Evolutionary conservation across 2,329 filamentous ascomycete genomes (phyloP).

Genomic region (Sarocladium oryzae): DNA sequence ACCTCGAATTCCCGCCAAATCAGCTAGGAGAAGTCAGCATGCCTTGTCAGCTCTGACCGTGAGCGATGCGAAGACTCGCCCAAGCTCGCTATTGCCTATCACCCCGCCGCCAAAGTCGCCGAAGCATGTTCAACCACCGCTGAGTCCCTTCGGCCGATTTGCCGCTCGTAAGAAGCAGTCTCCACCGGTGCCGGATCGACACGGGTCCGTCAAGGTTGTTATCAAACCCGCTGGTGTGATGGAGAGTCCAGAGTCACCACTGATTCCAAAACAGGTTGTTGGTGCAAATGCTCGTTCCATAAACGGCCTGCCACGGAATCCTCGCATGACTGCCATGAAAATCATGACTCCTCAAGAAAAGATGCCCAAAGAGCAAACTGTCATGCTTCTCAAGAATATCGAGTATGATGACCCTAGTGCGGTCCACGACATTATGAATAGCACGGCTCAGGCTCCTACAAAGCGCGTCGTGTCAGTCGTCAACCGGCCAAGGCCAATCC

Average conservation of each 20-base stretch:
- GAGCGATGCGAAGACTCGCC: neutral
- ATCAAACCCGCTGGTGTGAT: neutral
- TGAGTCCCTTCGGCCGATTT: neutral
- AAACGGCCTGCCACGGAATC: conserved; percentile 3
- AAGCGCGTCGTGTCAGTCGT: conserved; percentile 27
- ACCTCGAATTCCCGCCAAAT: neutral
- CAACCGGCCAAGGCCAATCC: conserved; percentile 50
- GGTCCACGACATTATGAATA: conserved; percentile 43
- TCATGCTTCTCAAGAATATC: conserved; percentile 51
- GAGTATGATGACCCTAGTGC: conserved; percentile 45
- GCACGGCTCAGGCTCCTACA: conserved; percentile 23
- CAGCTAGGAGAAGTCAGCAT: neutral
- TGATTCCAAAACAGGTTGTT: neutral
- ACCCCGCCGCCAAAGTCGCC: conserved; percentile 7
- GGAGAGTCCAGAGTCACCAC: neutral
- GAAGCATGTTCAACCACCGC: neutral
- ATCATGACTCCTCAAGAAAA: conserved; percentile 12
- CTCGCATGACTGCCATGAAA: neutral
- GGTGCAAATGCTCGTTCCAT: neutral
- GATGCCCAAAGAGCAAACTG: conserved; percentile 33
- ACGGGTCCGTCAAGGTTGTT: neutral
- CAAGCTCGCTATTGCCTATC: neutral
- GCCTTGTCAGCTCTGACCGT: neutral
- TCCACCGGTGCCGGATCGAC: neutral
- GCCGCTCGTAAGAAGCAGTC: neutral